Conservation (phyloP, 1,284 basidiomycete species). For the Irpex sp. region DNA sequence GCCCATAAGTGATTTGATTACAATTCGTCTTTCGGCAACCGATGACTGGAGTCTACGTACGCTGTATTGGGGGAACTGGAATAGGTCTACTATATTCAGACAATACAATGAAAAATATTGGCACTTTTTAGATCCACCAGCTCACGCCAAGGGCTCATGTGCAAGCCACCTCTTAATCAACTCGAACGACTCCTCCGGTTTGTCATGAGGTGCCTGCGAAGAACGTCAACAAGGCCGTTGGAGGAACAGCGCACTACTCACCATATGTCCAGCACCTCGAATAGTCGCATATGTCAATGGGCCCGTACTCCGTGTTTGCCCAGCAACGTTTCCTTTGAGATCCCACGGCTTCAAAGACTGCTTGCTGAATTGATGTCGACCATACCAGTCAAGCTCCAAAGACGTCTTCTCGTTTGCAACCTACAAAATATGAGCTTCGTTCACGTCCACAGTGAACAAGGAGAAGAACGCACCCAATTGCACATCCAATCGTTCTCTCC, state of each 20-base stretch:
- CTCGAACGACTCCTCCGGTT: slow-evolving; percentile 51
- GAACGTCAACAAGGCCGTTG: background rate
- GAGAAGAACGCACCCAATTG: slow-evolving; percentile 49
- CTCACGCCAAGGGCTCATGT: slow-evolving; percentile 15
- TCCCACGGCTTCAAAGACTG: slow-evolving; percentile 49
- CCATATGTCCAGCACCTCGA: slow-evolving; percentile 63
- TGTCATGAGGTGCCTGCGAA: slow-evolving; percentile 56
- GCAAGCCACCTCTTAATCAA: slow-evolving; percentile 53
- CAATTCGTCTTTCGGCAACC: no score
- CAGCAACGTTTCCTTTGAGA: slow-evolving; percentile 46
- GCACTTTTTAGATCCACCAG: no score
- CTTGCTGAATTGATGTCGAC: slow-evolving; percentile 41
- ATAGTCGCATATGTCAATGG: slow-evolving; percentile 64
- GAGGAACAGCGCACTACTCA: slow-evolving; percentile 20
- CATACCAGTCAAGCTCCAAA: slow-evolving; percentile 57
- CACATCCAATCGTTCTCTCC: slow-evolving; percentile 74
- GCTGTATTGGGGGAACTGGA: no score
- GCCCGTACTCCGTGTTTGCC: slow-evolving; percentile 51
- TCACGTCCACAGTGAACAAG: background rate
- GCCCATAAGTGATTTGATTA: no score
- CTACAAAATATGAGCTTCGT: background rate
- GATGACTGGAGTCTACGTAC: no score
- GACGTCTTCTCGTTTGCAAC: slow-evolving; percentile 65
- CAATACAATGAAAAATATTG: no score
- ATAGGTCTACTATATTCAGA: no score